Evolutionary conservation across 805 yeast species (phyloP), one percentile per base, ranked within the genome.

Genomic region (Candida ortonii): DNA sequence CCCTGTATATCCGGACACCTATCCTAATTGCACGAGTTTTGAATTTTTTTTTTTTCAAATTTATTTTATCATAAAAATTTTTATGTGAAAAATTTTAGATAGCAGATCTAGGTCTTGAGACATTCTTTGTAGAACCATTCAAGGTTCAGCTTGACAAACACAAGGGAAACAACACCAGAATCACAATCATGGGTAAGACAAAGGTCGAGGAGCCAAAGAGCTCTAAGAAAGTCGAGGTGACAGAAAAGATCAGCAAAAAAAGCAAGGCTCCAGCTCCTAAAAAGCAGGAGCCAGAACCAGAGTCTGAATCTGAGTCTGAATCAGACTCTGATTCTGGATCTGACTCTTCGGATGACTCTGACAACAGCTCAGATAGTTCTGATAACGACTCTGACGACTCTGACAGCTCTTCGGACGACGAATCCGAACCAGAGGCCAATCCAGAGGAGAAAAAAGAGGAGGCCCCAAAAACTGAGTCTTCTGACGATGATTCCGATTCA

Each of bases 371-470:
- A n/a, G n/a, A n/a, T n/a, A n/a, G n/a, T n/a, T n/a, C n/a, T n/a
- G n/a, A n/a, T n/a, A 21, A 20, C 20, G 39, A 35, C 16, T 38
- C 46, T 15, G 25, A 25, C 23, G 31, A 34, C 13, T 32, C 34
- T 23, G 30, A 36, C 15, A 34, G 24, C 14, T 34, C 34, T 28
- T n/a, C n/a, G n/a, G n/a, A n/a, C n/a, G n/a, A n/a, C n/a, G n/a
- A 18, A 26, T 21, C 22, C 22, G 14, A 24, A 12, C 11, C 9
- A 12, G 27, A 13, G 13, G 10, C 13, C 31, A 9, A 9, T 33
- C 16, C 34, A 34, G 39, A 38, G 41, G 39, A 40, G 26, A 22
- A 45, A 33, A 38, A 45, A 36, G 40, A 24, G 21, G 48, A 33
- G 28, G 11, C 44, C 11, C 29, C 44, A 14, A 20, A 34, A 22